phyloP scores from a whole-genome alignment of 108 stramenopile genomes.

The Nannochloropsis salina region DNA sequence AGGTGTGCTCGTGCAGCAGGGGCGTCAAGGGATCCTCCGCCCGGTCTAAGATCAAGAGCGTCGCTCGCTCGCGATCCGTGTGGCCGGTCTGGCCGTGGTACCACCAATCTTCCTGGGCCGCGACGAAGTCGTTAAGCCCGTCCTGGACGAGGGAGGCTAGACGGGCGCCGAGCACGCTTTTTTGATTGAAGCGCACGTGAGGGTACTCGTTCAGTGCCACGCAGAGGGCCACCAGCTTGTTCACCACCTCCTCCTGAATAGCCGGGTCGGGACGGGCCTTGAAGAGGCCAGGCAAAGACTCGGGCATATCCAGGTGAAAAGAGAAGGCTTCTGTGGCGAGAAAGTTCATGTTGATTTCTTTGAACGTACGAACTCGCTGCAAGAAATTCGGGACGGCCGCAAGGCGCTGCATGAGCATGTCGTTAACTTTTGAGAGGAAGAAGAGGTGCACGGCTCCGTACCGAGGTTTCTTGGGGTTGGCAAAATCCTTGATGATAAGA shows the following conservation, averaged over 20 bases:
- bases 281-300: conserved; percentile 27
- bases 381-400: conserved; percentile 73
- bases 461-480: conserved; percentile 57
- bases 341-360: conserved; percentile 89
- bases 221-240: conserved; percentile 86
- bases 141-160: conserved; percentile 18
- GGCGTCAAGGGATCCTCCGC: conserved; percentile 84
- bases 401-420: conserved; percentile 64
- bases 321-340: conserved; percentile 74
- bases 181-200: conserved; percentile 67
- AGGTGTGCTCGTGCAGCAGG: conserved; percentile 93
- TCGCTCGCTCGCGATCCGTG: conserved; percentile 66
- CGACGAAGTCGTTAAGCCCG: conserved; percentile 29
- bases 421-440: conserved; percentile 68
- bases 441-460: conserved; percentile 78
- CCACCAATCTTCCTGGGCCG: conserved; percentile 55
- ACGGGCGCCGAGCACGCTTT: not conserved
- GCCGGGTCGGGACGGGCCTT: not conserved
- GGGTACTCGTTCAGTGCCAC: conserved; percentile 95
- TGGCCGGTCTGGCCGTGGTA: conserved; percentile 70
- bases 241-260: conserved; percentile 38
- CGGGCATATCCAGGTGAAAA: conserved; percentile 76
- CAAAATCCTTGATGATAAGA: conserved; percentile 64
- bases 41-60: conserved; percentile 82
- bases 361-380: conserved; percentile 67